Evolutionary conservation across 202 grass and related monocot species (phyloP), one percentile per base, ranked within the genome.

Genomic region (Bolboschoenoplectus hybrid): DNA sequence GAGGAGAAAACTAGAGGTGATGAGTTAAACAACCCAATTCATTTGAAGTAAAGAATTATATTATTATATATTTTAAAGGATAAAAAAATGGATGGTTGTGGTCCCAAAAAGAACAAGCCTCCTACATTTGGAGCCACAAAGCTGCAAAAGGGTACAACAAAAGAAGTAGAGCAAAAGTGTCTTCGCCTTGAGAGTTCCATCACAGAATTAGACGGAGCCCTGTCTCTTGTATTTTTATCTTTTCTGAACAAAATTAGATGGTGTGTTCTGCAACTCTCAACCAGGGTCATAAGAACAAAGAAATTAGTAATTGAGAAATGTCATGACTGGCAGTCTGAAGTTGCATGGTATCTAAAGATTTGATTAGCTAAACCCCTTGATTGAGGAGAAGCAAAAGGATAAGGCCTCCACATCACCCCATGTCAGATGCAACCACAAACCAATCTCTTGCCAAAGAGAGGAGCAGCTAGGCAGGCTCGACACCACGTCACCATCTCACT

Each of bases 401-500:
- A 92, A 92, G 90, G 46, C 10, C 63, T 85, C 81, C 86, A 88
- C n/a, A 16, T 61, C 26, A 26, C 26, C 26, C 26, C 26, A 26
- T 26, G 26, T 26, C 0, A 61, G 3, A 14, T 47, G 80, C 26
- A 75, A 85, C 74, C 90, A 82, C 86, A 87, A 86, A 72, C 63
- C 69, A 80, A 88, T 35, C 84, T 34, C 83, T 86, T 88, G 88
- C 84, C 44, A 81, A 39, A 70, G 53, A 68, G 63, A 17, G 4
- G 81, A 65, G 74, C n/a, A 26, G 26, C 26, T 26, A 74, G 13
- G 83, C 87, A 85, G 86, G 64, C 87, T 94, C 92, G 87, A 60
- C 85, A 45, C 92, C 92, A 76, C 62, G 81, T 84, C 90, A 69
- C 32, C 76, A 64, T 35, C 61, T 56, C 81, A 26, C 26, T 26